phyloP scores from a whole-genome alignment of 495 filamentous ascomycete species.

The Trichoderma parareesei region DNA sequence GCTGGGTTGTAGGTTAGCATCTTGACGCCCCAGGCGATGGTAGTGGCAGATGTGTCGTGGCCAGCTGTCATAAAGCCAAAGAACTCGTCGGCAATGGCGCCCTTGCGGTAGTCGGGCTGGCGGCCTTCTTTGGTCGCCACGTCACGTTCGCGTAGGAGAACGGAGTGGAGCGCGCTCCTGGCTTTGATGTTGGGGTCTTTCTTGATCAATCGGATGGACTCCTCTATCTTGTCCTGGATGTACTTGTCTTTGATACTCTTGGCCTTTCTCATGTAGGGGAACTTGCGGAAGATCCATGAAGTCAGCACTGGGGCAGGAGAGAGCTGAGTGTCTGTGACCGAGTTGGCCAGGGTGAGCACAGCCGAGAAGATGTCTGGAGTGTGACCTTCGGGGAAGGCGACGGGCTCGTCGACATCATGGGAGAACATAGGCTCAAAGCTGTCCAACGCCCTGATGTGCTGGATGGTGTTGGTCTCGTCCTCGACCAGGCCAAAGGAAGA shows the following conservation, averaged over 20 bases:
- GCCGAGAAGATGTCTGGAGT: neutral
- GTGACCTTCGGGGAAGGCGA: conserved; percentile 1
- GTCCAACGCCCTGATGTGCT: conserved; percentile 3
- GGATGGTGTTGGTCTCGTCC: conserved; percentile 8
- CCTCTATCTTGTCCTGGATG: conserved; percentile 20
- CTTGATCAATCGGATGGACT: conserved; percentile 10
- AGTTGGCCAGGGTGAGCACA: neutral
- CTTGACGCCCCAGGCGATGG: conserved; percentile 27
- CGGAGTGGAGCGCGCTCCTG: conserved; percentile 27
- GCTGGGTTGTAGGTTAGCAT: conserved; percentile 22
- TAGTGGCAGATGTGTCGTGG: conserved; percentile 23
- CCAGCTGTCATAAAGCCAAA: conserved; percentile 26
- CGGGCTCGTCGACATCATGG: neutral
- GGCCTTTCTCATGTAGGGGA: conserved; percentile 2
- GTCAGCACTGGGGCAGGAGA: conserved; percentile 6
- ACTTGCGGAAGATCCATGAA: neutral
- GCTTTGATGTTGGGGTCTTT: conserved; percentile 13
- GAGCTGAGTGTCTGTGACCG: neutral
- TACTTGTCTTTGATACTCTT: conserved; percentile 1
- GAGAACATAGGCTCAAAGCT: neutral
- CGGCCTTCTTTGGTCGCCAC: conserved; percentile 25
- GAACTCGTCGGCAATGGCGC: conserved; percentile 26
- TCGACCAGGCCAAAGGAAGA: conserved; percentile 20
- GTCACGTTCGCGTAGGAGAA: conserved; percentile 28
- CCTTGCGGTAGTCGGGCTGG: conserved; percentile 19